These are phyloP conservation scores for Lizonia empirigonia DNA, from an alignment of 2,329 filamentous ascomycete species.

Conservation along the genomic window DNA sequence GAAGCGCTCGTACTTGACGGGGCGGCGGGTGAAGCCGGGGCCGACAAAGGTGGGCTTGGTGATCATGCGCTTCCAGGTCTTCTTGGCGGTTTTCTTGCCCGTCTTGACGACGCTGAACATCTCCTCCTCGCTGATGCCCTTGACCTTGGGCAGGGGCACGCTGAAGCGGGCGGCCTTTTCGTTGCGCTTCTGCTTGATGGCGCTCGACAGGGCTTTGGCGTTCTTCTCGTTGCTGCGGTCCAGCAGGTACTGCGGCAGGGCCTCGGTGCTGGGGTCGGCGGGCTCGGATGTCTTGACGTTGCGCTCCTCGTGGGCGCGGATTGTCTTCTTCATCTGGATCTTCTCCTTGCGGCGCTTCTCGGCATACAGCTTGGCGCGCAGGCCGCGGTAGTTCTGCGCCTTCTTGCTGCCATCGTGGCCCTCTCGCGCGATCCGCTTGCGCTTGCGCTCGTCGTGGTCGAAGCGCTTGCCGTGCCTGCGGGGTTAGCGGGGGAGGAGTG, in stretches of 20 bases:
- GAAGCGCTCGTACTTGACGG: slow-evolving; percentile 71
- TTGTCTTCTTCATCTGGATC: slow-evolving; percentile 53
- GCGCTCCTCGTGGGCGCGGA: slow-evolving; percentile 93
- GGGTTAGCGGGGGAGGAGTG: slow-evolving; percentile 20
- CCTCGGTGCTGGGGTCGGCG: slow-evolving; percentile 77
- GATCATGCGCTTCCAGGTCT: slow-evolving; percentile 76
- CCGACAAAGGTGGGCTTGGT: slow-evolving; percentile 91
- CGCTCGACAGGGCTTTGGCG: slow-evolving; percentile 76
- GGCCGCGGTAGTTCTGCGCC: slow-evolving; percentile 89
- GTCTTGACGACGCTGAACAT: slow-evolving; percentile 96
- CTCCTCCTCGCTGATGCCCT: slow-evolving; percentile 92
- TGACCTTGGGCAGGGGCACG: slow-evolving; percentile 91
- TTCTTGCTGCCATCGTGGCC: slow-evolving; percentile 86
- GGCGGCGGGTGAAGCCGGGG: slow-evolving; percentile 83
- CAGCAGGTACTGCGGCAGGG: slow-evolving; percentile 90
- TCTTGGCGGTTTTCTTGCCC: slow-evolving; percentile 82
- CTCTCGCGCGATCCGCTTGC: slow-evolving; percentile 87
- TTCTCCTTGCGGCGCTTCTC: slow-evolving; percentile 96
- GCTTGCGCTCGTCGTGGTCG: slow-evolving; percentile 85
- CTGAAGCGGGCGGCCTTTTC: slow-evolving; percentile 91
- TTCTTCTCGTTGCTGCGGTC: slow-evolving; percentile 75
- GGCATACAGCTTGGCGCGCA: slow-evolving; percentile 90
- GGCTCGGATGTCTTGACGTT: slow-evolving; percentile 86
- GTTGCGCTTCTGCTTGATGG: slow-evolving; percentile 92
- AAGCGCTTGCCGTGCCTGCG: slow-evolving; percentile 54